Evolutionary conservation across 768 basidiomycete genomes (phyloP).

Genomic region (Xerocomellus intermedius): DNA sequence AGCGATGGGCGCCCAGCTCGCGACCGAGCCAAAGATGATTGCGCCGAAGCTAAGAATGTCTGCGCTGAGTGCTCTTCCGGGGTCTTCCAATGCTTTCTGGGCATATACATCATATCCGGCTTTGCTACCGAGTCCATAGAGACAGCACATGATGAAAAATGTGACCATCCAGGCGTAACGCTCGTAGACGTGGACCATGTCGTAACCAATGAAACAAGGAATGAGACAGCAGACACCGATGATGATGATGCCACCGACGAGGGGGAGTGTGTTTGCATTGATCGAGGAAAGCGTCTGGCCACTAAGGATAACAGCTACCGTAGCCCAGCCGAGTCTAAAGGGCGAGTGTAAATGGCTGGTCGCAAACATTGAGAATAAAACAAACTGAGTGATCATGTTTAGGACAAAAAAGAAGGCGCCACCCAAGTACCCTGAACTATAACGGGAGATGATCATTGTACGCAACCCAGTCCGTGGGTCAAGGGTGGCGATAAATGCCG

Average conservation of each 20-base stretch:
- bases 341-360: not conserved
- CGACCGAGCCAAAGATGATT: constrained; percentile 47
- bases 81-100: constrained; percentile 42
- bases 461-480: constrained; percentile 53
- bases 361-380: not conserved
- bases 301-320: constrained; percentile 50
- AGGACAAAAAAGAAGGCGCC: constrained; percentile 49
- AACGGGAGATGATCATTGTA: constrained; percentile 53
- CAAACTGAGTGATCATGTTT: constrained; percentile 51
- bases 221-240: constrained; percentile 41
- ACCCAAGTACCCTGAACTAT: constrained; percentile 48
- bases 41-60: constrained; percentile 53
- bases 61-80: constrained; percentile 42
- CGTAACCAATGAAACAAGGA: constrained; percentile 48
- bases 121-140: constrained; percentile 48
- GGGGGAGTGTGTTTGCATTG: constrained; percentile 42
- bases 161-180: constrained; percentile 54
- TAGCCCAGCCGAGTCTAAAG: constrained; percentile 46
- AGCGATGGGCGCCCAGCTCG: constrained; percentile 52
- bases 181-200: constrained; percentile 49
- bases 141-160: constrained; percentile 47
- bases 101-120: constrained; percentile 46
- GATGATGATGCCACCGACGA: constrained; percentile 50
- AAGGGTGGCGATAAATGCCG: constrained; percentile 52
- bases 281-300: constrained; percentile 51